Base-by-base conservation (phyloP, 2,329 filamentous ascomycete species). In the Westerdykella aurantiaca region DNA sequence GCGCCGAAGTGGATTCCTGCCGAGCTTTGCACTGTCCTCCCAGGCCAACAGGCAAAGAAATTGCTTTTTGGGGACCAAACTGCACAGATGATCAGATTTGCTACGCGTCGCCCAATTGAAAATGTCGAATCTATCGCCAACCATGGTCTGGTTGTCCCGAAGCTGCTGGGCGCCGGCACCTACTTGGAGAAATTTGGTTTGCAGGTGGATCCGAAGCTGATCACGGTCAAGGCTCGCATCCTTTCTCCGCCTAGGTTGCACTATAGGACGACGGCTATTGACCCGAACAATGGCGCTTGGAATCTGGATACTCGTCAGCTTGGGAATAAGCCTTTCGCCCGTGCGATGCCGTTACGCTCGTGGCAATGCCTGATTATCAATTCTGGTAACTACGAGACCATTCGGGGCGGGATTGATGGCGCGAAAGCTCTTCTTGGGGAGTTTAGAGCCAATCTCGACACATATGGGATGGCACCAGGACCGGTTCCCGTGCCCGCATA, bases 151-250 rank as follows among this genome's bases (percentile, higher is more conserved):
- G 25, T 52, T n/a, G 55, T 66, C 1, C 45, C 52, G 6, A 58
- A 57, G 37, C 55, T 66, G 39, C 43, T 47, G 4, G 55, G 53
- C 2, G 29, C 58, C 23, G 60, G 61, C 34, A 49, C 48, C 1
- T 39, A 51, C 13, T 44, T 64, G 37, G 52, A 22, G 5, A 59
- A 71, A 2, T 93, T 89, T 48, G 83, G 83, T 5, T 72, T 94
- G 47, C 67, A 68, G 1, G 75, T 89, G 3, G 73, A 71, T 6
- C 75, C 77, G 11, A 65, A 72, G 1, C 73, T 95, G 29, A 71
- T 95, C 29, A 85, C 85, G 0, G 85, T 95, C 0, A 72, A 74
- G 1, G 90, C 80, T 1, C 81, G 89, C 5, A 77, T 91, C 34
- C 74, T 95, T 0, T 34, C 56, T 0, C 58, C 79, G 0, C 88